Base-by-base conservation (phyloP, 2,329 filamentous ascomycete species). In the Penicillium palitans region DNA sequence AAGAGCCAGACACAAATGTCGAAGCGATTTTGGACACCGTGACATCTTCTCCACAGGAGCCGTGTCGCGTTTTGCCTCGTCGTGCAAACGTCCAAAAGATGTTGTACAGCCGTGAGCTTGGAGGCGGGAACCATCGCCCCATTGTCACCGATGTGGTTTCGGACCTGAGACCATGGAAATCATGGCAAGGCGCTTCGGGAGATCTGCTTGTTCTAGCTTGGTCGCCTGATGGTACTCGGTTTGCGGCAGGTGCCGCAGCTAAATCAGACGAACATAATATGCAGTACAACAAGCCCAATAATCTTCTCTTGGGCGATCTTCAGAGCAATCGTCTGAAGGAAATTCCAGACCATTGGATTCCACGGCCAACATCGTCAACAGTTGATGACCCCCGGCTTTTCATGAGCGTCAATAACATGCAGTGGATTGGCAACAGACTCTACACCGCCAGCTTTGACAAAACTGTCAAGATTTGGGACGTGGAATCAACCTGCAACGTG, bases 261-360 rank as follows among this genome's bases (percentile, higher is more conserved):
- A 79, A 84, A 6, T 79, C 79, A 4, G 84, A 87, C 62, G 68
- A 76, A 3, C 73, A 79, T 46, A 83, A 80, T n/a, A 83, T 84
- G 79, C 80, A 84, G 41, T 87, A 87, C 66, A 87, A 87, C 58
- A 74, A 81, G 40, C 74, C 78, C 0, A 82, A 84, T 58, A 87
- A 87, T 62, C 72, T 87, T 1, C 66, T 87, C 1, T 68, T 84
- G 37, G 85, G 85, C 1, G 74, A 83, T 59, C 61, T 79, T 3
- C 61, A 67, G 1, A 63, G 65, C 1, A 78, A 76, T 21, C 66
- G 64, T 1, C 66, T 87, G 8, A 72, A 76, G 52, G 84, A 87
- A 61, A 68, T 87, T 0, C 78, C 81, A 1, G 79, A 83, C 50
- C 85, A 87, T 65, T 77, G 76, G 37, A 69, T 80, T 3, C 64